Evolutionary conservation across 176 grass and related monocot species (phyloP), one percentile per base, ranked within the genome.

Genomic region (Musa beccarii): DNA sequence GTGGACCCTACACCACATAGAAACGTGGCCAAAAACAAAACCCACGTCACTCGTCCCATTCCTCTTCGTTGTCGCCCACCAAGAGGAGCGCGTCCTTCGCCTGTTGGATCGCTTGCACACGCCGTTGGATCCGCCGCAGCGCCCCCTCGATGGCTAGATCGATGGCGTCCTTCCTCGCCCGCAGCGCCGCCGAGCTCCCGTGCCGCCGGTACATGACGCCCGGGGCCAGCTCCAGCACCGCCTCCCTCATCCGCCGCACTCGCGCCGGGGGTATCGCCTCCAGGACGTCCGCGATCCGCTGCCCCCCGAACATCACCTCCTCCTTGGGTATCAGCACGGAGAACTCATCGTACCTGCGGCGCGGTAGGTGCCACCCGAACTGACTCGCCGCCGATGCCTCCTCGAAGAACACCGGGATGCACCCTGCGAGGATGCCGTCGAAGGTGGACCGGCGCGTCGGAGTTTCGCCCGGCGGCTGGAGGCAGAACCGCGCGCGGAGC

Each of bases 341-440:
- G 84, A 93, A 93, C 17, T 93, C 82, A 2, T 83, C 83, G 82
- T 81, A 93, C 52, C 78, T 69, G 23, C 25, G 59, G 51, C 63
- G 68, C 2, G 87, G 83, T 21, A 92, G 80, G 78, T 93, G 90
- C 90, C 90, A 93, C 0, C 90, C 85, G 70, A 81, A 93, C 65
- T 89, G 90, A 51, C 49, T 65, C 74, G 54, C 79, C 57, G 91
- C 91, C n/a, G 80, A 75, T 11, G 79, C 19, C 29, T 84, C 84
- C 84, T 93, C 90, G 73, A 92, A 92, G 81, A 92, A 89, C 1
- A 93, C 87, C 1, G 84, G 90, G 64, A 89, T 80, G 71, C 87
- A 89, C 1, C 90, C 90, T 8, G 90, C 74, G 23, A 93, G 56
- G 43, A 92, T 83, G 68, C 87, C 83, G 66, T 89, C 86, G 79